Percentiles rank a stretch among this genome's conserved stretches.
Evolutionary conservation across 371 early-diverging fungal species (phyloP).

Genomic region (Mycotypha africana): DNA sequence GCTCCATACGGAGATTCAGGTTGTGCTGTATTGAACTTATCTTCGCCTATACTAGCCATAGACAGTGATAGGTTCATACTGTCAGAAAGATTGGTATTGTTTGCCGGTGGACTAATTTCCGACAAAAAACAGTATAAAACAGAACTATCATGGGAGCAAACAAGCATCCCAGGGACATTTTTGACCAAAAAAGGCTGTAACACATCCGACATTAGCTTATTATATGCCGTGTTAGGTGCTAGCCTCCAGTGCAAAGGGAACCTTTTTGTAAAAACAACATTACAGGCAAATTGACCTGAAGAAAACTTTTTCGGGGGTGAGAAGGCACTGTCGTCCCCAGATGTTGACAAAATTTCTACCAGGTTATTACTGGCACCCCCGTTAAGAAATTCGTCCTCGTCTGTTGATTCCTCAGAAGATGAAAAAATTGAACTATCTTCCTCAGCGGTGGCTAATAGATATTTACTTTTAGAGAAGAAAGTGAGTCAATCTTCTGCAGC

Average conservation of each 20-base stretch:
- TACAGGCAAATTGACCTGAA: constrained; percentile 73
- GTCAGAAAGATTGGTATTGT: constrained; percentile 5
- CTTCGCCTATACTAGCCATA: background rate
- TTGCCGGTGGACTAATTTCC: constrained; percentile 22
- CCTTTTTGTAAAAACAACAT: constrained; percentile 51
- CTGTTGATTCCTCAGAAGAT: constrained; percentile 45
- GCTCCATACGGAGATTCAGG: constrained; percentile 19
- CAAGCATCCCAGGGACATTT: constrained; percentile 74
- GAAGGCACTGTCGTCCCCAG: constrained; percentile 32
- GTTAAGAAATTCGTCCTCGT: constrained; percentile 26
- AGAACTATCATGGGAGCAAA: constrained; percentile 46
- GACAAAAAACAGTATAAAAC: constrained; percentile 64
- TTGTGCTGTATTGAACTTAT: background rate
- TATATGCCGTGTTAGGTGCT: constrained; percentile 60
- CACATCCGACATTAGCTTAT: constrained; percentile 45
- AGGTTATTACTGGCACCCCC: constrained; percentile 21
- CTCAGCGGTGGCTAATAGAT: constrained; percentile 50
- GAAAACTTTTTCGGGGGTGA: constrained; percentile 34
- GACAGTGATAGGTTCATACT: background rate
- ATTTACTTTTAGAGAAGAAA: constrained; percentile 43
- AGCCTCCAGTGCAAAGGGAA: constrained; percentile 79
- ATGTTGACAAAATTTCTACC: constrained; percentile 38
- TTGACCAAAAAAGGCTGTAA: constrained; percentile 62
- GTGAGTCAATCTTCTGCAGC: too few relatives aligned
- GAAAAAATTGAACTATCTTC: constrained; percentile 27